Percentiles rank a stretch among this genome's conserved stretches.
Conservation (phyloP, 2,329 filamentous ascomycete species). For the Epichloe sp. region DNA sequence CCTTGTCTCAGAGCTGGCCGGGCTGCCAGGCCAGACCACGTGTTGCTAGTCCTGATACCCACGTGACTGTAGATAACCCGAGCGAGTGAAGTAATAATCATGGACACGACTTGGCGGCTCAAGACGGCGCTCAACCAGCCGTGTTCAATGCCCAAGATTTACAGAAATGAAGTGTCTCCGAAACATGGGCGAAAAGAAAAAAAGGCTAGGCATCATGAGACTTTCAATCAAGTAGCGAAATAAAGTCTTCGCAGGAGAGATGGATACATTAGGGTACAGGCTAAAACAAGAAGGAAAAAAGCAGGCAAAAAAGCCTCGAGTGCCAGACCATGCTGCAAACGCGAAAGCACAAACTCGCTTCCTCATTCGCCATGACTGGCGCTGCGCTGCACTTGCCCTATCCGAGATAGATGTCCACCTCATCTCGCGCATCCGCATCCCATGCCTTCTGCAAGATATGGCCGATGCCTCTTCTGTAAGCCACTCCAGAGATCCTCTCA, state of each 20-base stretch:
- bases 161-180: neutral
- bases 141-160: neutral
- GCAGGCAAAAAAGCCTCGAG: neutral
- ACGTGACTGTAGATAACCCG: no score
- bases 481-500: slow-evolving; percentile 29
- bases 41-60: no score
- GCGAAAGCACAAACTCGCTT: neutral
- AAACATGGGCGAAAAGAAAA: no score
- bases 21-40: no score
- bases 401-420: slow-evolving; percentile 28
- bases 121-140: neutral
- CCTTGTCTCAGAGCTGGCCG: neutral
- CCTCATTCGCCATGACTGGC: neutral
- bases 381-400: slow-evolving; percentile 9
- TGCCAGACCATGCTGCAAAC: neutral
- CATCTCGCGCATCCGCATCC: slow-evolving; percentile 26
- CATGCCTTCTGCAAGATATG: slow-evolving; percentile 28
- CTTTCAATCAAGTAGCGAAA: no score
- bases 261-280: neutral
- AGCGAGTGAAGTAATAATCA: neutral
- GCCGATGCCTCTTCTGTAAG: slow-evolving; percentile 28
- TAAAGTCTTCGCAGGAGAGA: neutral
- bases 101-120: neutral
- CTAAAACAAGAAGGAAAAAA: neutral
- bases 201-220: no score